phyloP scores from a whole-genome alignment of 2,329 filamentous ascomycete species.

The Aphanocladium album region DNA sequence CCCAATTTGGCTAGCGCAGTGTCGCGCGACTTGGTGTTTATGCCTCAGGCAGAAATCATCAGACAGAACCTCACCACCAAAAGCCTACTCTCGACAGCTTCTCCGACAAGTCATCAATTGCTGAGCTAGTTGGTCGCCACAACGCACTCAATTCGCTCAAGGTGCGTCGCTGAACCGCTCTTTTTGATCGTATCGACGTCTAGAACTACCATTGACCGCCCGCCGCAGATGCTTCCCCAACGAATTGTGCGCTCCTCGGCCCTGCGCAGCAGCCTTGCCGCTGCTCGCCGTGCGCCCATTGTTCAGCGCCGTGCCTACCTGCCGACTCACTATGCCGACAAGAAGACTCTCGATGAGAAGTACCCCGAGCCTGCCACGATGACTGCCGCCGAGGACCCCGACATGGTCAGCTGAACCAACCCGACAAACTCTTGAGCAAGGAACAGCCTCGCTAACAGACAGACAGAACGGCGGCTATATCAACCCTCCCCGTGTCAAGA shows the following conservation, averaged over 20 bases:
- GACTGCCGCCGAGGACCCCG: slow-evolving; percentile 59
- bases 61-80: slow-evolving; percentile 18
- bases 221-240: slow-evolving; percentile 54
- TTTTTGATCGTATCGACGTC: neutral
- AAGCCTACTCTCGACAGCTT: slow-evolving; percentile 21
- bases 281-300: slow-evolving; percentile 45
- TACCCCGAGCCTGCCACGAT: slow-evolving; percentile 44
- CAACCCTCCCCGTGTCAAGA: slow-evolving; percentile 75
- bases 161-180: slow-evolving; percentile 19
- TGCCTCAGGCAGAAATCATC: slow-evolving; percentile 30
- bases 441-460: slow-evolving; percentile 2
- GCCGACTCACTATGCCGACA: slow-evolving; percentile 44
- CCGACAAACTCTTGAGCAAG: neutral
- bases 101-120: slow-evolving; percentile 24
- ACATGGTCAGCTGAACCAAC: slow-evolving; percentile 49
- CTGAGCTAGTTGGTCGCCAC: slow-evolving; percentile 34
- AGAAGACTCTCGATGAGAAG: slow-evolving; percentile 45
- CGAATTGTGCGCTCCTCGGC: slow-evolving; percentile 50
- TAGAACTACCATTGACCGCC: slow-evolving; percentile 13
- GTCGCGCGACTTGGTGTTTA: slow-evolving; percentile 17
- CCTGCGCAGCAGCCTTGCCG: slow-evolving; percentile 39
- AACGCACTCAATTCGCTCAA: slow-evolving; percentile 27
- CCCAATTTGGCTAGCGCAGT: slow-evolving; percentile 17
- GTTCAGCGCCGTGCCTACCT: slow-evolving; percentile 55
- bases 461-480: slow-evolving; percentile 76